Percentiles rank a stretch among this genome's conserved stretches.
These are phyloP conservation scores for Poronia punctata DNA, from an alignment of 495 filamentous ascomycete species.

Conservation along the genomic window DNA sequence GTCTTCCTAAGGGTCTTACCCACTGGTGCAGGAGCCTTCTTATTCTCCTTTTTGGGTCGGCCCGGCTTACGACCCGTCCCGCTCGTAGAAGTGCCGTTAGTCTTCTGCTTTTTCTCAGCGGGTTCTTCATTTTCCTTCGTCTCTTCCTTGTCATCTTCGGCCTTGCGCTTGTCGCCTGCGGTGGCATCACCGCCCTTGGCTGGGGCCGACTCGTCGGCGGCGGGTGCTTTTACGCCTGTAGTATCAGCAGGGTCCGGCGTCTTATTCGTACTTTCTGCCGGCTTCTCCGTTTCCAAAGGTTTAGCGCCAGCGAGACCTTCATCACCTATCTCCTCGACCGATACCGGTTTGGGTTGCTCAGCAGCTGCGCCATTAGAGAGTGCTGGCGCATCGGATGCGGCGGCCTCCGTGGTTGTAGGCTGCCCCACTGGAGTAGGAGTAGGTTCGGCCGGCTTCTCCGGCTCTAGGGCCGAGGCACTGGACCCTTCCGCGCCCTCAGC, in stretches of 20 bases:
- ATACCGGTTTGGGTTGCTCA: constrained; percentile 16
- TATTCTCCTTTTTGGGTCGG: constrained; percentile 34
- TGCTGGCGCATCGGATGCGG: constrained; percentile 9
- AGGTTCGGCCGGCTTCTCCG: constrained; percentile 17
- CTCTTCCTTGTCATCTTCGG: constrained; percentile 14
- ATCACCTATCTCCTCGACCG: constrained; percentile 18
- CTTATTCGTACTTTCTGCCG: constrained; percentile 1
- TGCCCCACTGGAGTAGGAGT: constrained; percentile 4
- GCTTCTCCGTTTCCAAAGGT: constrained; percentile 3
- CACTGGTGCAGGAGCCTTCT: constrained; percentile 18
- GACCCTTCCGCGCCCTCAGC: constrained; percentile 10
- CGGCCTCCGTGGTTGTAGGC: constrained; percentile 8
- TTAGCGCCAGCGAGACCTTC: constrained; percentile 12
- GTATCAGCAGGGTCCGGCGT: constrained; percentile 12
- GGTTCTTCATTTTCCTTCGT: constrained; percentile 13
- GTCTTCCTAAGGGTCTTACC: constrained; percentile 37
- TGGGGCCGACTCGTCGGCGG: constrained; percentile 9
- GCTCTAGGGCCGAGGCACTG: constrained; percentile 11
- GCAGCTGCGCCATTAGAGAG: constrained; percentile 13
- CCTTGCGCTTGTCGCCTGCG: constrained; percentile 24
- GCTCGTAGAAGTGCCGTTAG: constrained; percentile 19
- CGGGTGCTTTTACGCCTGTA: constrained; percentile 12
- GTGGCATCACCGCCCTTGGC: constrained; percentile 5
- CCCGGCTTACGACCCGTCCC: constrained; percentile 25
- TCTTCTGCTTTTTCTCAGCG: constrained; percentile 31